A percentile compares a stretch with the other conserved stretches of the same genome.
phyloP scores from a whole-genome alignment of 2,329 filamentous ascomycete genomes.

The Lachnellula subtilissima region DNA sequence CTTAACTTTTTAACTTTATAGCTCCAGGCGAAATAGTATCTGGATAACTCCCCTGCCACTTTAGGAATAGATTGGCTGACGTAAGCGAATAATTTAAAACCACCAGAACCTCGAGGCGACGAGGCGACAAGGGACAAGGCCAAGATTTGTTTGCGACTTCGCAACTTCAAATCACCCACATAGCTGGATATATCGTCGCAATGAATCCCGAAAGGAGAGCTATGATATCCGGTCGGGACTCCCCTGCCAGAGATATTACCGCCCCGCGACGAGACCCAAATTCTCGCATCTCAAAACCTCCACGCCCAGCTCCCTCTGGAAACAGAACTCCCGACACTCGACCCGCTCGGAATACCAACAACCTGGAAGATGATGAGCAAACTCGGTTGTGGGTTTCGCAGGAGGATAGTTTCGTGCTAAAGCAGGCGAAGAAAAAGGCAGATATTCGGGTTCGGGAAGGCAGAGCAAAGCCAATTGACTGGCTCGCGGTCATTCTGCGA shows the following conservation, averaged over 20 bases:
- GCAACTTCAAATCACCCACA: not conserved
- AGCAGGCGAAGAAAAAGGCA: constrained; percentile 97
- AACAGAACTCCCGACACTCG: constrained; percentile 23
- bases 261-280: constrained; percentile 51
- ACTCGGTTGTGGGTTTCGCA: constrained; percentile 82
- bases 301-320: constrained; percentile 26
- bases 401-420: constrained; percentile 92
- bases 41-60: no score
- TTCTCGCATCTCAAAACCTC: constrained; percentile 52
- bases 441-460: constrained; percentile 89
- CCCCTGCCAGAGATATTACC: constrained; percentile 46
- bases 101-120: no score
- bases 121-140: no score
- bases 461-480: constrained; percentile 88
- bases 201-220: constrained; percentile 31
- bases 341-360: constrained; percentile 26
- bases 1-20: no score
- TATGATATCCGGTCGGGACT: constrained; percentile 29
- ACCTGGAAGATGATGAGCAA: constrained; percentile 65
- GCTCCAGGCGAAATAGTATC: no score
- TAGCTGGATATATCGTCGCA: not conserved
- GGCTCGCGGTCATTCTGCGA: constrained; percentile 83
- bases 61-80: no score
- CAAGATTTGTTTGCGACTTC: no score
- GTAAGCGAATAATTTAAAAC: no score